These are phyloP conservation scores for Diplodia seriata DNA, from an alignment of 2,329 filamentous ascomycete genomes.

Conservation along the genomic window DNA sequence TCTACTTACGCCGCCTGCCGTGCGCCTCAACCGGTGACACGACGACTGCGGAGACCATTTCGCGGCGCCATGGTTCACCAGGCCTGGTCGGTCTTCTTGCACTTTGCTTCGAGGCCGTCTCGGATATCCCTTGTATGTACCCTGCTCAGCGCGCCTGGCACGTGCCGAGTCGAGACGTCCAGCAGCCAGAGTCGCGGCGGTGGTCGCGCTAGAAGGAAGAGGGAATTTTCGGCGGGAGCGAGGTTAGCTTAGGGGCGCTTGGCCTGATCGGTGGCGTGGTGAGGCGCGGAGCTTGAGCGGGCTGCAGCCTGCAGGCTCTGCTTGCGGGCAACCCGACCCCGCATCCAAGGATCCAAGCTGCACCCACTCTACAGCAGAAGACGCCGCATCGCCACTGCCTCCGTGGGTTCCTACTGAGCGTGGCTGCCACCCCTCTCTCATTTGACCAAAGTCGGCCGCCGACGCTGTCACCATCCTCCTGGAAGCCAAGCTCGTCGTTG, in stretches of 20 bases:
- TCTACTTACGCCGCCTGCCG: conserved; percentile 2
- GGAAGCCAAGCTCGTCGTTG: no score
- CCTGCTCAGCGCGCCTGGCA: neutral
- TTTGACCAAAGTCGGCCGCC: neutral
- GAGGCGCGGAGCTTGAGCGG: conserved; percentile 16
- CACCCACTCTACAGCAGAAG: neutral
- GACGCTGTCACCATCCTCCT: neutral
- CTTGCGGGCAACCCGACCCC: neutral
- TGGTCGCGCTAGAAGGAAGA: conserved; percentile 11
- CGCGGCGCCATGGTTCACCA: neutral
- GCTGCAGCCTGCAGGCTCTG: neutral
- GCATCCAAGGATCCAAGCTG: neutral
- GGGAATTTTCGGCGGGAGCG: conserved; percentile 4
- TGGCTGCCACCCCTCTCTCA: neutral
- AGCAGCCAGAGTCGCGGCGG: neutral
- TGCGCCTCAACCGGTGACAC: neutral
- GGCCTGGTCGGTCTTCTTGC: neutral
- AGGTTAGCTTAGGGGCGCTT: neutral
- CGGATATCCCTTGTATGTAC: neutral
- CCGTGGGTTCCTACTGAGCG: neutral
- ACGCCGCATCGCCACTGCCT: neutral
- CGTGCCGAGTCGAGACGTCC: neutral
- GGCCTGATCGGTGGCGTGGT: conserved; percentile 11
- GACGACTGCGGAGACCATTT: neutral
- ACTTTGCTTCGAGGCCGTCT: neutral